Evolutionary conservation across 257 asterid species (phyloP).

Genomic region (Solanum infundibuliforme): DNA sequence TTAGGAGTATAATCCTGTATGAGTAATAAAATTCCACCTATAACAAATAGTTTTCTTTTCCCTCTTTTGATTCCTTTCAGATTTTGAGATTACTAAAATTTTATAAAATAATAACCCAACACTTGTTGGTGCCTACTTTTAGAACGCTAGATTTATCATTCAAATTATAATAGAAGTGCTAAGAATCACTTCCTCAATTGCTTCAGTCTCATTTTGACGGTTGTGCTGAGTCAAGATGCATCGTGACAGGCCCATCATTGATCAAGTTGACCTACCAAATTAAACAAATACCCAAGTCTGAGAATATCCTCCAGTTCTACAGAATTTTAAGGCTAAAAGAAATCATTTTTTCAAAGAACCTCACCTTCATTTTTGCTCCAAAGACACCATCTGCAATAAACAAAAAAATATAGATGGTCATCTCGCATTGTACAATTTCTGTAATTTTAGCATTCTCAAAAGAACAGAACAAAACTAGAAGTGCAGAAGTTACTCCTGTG

Average conservation of each 20-base stretch:
- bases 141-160: background rate
- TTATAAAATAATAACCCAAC: background rate
- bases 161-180: background rate
- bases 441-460: background rate
- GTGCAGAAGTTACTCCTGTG: background rate
- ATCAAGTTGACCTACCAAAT: conserved; percentile 63
- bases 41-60: background rate
- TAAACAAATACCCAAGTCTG: background rate
- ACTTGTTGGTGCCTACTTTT: background rate
- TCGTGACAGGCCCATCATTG: conserved; percentile 89
- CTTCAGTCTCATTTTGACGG: conserved; percentile 35
- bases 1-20: background rate
- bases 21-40: background rate
- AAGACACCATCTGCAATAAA: conserved; percentile 68
- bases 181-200: background rate
- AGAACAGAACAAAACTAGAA: background rate
- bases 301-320: background rate
- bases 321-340: background rate
- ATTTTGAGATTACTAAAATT: background rate
- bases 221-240: conserved; percentile 84
- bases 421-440: background rate
- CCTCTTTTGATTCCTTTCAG: background rate
- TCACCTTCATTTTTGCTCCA: conserved; percentile 92
- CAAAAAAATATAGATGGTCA: background rate
- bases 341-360: conserved; percentile 5